phyloP scores from a whole-genome alignment of 2,329 filamentous ascomycete genomes.

The Colletotrichum plurivorum region DNA sequence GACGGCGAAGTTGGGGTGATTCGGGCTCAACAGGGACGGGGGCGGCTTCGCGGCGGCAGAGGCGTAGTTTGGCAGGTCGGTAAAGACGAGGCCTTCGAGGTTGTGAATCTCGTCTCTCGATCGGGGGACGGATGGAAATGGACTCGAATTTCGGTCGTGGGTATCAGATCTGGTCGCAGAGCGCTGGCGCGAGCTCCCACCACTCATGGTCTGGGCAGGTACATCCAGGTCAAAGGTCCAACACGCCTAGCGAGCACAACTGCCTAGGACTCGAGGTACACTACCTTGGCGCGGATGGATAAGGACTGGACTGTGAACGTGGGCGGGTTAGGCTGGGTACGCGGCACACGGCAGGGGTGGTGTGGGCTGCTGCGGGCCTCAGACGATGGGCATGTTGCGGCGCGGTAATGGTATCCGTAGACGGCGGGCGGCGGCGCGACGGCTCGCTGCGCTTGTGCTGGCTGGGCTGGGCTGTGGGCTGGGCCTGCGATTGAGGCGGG shows the following conservation, averaged over 20 bases:
- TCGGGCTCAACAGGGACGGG: neutral
- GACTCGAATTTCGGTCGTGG: conserved; percentile 35
- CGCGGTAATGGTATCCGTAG: conserved; percentile 5
- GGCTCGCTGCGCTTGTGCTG: no score
- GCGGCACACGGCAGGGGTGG: conserved; percentile 40
- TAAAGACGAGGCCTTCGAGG: conserved; percentile 40
- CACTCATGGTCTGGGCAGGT: conserved; percentile 41
- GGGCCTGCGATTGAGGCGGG: no score
- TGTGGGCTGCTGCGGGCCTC: conserved; percentile 33
- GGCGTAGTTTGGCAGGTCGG: conserved; percentile 28
- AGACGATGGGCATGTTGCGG: conserved; percentile 34
- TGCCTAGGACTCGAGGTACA: no score
- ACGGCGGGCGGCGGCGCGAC: no score
- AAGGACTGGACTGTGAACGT: conserved; percentile 7
- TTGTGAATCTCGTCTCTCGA: conserved; percentile 43
- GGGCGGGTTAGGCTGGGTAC: conserved; percentile 33
- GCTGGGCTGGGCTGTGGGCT: no score
- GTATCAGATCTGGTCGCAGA: conserved; percentile 42
- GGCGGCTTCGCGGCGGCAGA: neutral
- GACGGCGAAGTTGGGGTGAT: conserved; percentile 1
- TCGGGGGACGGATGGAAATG: conserved; percentile 36
- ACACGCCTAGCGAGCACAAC: no score
- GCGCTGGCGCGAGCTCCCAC: conserved; percentile 39
- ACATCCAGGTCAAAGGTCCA: conserved; percentile 2
- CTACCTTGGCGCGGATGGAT: conserved; percentile 17